Base-by-base conservation (phyloP, 2,329 filamentous ascomycete genomes). In the Pseudogymnoascus sp. region DNA sequence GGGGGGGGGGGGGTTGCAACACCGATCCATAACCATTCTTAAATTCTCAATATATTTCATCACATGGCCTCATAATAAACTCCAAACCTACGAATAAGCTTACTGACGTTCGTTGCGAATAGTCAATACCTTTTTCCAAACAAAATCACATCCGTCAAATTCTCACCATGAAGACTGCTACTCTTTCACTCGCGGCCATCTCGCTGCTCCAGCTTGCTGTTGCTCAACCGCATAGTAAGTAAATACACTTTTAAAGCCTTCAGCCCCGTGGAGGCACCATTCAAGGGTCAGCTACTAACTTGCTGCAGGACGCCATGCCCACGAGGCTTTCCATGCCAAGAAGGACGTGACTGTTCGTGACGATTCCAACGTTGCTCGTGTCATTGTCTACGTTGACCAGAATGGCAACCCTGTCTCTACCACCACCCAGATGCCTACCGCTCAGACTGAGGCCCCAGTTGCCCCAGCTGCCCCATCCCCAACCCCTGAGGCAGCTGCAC, bases 311-410 rank as follows among this genome's bases (percentile, higher is more conserved):
- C 68, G 67, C 20, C 69, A 70, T 63, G 61, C 57, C 37, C 70
- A 70, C 47, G 64, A 64, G 43, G 65, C 68, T 39, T 50, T 66
- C 47, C 65, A 67, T 39, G 63, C 41, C 25, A 69, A 70, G 65
- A 69, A 66, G 60, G 66, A 67, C 62, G 66, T 65, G 12, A 74
- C 64, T 68, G 73, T 69, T 66, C 72, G 68, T 69, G 67, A 62
- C 69, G 11, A 58, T 39, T 60, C 59, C 11, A 59, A 65, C 12
- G 65, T 75, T 8, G 75, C 77, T 5, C 74, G 80, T 62, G 75
- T 81, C 58, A 77, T 79, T 20, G 78, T 88, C 67, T 87, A 81
- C 72, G 81, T 87, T 50, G 78, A 89, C 68, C 73, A 80, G 65
- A 70, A 79, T 62, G 83, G 83, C 61, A 75, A 78, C n/a, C 74